Conservation (phyloP, 2,329 filamentous ascomycete species). For the Fusarium sp. region DNA sequence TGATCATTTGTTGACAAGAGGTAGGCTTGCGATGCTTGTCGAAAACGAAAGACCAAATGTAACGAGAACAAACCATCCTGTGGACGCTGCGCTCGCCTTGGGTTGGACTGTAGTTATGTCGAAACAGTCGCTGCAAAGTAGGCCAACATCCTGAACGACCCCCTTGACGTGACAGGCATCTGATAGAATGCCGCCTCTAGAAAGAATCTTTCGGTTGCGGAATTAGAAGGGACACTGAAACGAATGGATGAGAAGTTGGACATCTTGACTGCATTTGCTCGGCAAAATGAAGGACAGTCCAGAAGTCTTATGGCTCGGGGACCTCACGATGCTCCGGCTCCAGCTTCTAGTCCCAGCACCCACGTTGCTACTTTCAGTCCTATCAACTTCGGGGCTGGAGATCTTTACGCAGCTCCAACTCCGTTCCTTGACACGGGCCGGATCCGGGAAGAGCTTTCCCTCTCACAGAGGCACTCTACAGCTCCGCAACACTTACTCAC, state of each 20-base stretch:
- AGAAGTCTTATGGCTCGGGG: background rate
- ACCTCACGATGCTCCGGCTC: background rate
- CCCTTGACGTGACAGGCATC: background rate
- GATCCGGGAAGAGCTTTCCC: slow-evolving; percentile 15
- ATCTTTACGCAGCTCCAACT: background rate
- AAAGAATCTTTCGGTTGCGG: slow-evolving; percentile 7
- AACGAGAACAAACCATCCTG: slow-evolving; percentile 26
- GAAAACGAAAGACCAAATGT: slow-evolving; percentile 30
- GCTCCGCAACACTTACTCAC: slow-evolving; percentile 22
- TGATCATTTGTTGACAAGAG: background rate
- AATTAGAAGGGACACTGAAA: slow-evolving; percentile 7
- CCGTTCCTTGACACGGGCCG: background rate
- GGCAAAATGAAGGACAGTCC: background rate
- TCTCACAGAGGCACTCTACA: slow-evolving; percentile 19
- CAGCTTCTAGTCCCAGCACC: background rate
- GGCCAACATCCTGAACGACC: background rate
- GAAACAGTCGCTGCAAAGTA: slow-evolving; percentile 24
- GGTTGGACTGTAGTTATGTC: slow-evolving; percentile 18
- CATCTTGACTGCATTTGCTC: background rate
- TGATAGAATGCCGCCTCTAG: background rate
- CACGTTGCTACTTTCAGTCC: background rate
- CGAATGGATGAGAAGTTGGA: slow-evolving; percentile 28
- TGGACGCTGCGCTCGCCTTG: slow-evolving; percentile 15
- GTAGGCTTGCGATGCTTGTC: slow-evolving; percentile 29
- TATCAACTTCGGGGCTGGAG: background rate